These are phyloP conservation scores for Knoxdaviesia capensis DNA, from an alignment of 2,329 filamentous ascomycete species.

Conservation along the genomic window DNA sequence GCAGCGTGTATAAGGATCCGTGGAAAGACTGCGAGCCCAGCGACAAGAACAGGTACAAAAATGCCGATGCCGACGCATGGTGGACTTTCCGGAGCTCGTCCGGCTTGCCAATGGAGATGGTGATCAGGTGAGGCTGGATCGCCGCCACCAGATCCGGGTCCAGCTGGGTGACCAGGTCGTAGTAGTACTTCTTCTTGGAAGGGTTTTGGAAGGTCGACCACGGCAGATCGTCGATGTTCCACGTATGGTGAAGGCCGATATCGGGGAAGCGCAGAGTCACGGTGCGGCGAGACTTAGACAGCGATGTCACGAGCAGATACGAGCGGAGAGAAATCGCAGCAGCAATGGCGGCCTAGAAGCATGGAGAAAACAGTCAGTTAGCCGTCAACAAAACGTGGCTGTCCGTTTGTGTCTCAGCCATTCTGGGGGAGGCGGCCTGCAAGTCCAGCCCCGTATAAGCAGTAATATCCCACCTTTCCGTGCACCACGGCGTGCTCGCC, in stretches of 20 bases:
- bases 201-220: conserved; percentile 67
- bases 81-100: conserved; percentile 68
- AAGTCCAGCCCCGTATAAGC: too few species aligned
- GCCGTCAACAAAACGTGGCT: not conserved
- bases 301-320: conserved; percentile 85
- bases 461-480: conserved; percentile 50
- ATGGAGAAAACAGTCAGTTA: conserved; percentile 1
- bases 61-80: conserved; percentile 59
- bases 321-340: conserved; percentile 89
- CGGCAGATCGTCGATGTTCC: conserved; percentile 82
- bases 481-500: conserved; percentile 97
- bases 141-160: conserved; percentile 67
- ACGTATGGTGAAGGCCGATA: conserved; percentile 73
- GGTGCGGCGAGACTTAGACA: conserved; percentile 79
- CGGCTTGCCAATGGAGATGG: conserved; percentile 45
- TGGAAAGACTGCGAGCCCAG: conserved; percentile 62
- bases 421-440: too few species aligned
- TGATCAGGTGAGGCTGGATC: conserved; percentile 57
- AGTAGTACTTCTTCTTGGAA: conserved; percentile 85
- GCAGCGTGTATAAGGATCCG: conserved; percentile 71
- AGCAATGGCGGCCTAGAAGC: conserved; percentile 60
- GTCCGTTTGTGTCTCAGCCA: too few species aligned
- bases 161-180: conserved; percentile 66
- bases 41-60: conserved; percentile 84
- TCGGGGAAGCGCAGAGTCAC: conserved; percentile 82